Base-by-base conservation (phyloP, 306 rosid species). In the Vachellia pachyceras region DNA sequence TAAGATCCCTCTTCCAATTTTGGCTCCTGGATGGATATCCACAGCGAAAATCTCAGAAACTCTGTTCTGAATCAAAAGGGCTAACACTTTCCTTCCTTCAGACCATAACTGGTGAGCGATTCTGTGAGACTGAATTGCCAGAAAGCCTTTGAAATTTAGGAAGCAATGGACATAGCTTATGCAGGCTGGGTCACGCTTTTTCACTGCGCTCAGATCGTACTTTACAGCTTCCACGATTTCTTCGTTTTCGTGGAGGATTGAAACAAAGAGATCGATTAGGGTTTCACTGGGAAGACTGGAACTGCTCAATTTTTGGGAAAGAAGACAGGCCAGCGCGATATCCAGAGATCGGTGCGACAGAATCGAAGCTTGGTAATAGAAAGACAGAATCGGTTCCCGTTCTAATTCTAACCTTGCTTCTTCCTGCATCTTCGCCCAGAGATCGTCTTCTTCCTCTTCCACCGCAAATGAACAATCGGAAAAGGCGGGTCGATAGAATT, bases 11-110 rank as follows among this genome's bases (percentile, higher is more conserved):
- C 86, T 84, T 10, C 99, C 98, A 47, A 93, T 81, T 58, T 72
- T 91, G 0, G 99, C 99, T 3, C 96, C 99, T 0, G 99, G 98
- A 79, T 95, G 99, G 25, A 95, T 91, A 72, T 95, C 99, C 12
- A 95, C 96, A 0, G 90, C 91, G 14, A 93, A 93, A 25, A 89
- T 90, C 63, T 93, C 96, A 3, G 98, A 93, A 3, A 91, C 96
- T 25, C 96, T 69, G 85, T 90, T 95, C 79, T 95, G 97, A 75
- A 95, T 89, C 83, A 89, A 60, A 3, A 91, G 70, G 0, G 99
- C 97, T 33, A 91, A 35, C 47, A 88, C 82, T 33, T 76, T 83
- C 33, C 97, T 82, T 0, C 87, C 91, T 15, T 90, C 82, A 3
- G 80, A 77, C 99, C 99, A 95, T 54, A 95, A 71, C 5, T 79